phyloP scores from a whole-genome alignment of 768 basidiomycete species.

The Cubamyces lactineus region DNA sequence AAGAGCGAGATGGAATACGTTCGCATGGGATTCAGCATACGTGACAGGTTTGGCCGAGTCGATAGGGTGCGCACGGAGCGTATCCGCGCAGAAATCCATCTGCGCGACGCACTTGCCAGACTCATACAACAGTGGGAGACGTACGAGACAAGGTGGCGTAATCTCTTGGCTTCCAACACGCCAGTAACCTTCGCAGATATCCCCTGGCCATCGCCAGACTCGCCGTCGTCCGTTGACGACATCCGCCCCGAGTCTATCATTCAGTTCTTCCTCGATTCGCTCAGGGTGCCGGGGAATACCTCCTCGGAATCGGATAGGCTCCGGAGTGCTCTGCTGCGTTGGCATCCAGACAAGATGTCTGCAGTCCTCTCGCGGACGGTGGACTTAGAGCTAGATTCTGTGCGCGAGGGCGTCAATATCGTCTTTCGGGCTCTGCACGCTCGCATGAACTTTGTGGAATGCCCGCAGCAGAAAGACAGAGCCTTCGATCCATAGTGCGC shows the following conservation, averaged over 20 bases:
- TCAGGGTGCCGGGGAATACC: slow-evolving; percentile 45
- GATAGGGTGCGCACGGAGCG: slow-evolving; percentile 54
- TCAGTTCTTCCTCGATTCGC: slow-evolving; percentile 52
- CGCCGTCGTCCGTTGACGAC: slow-evolving; percentile 30
- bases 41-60: slow-evolving; percentile 51
- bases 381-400: slow-evolving; percentile 47
- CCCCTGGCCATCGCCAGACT: slow-evolving; percentile 59
- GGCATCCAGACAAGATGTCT: slow-evolving; percentile 70
- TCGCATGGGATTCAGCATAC: slow-evolving; percentile 56
- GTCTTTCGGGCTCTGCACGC: slow-evolving; percentile 38
- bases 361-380: slow-evolving; percentile 46
- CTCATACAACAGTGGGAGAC: slow-evolving; percentile 49
- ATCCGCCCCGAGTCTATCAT: slow-evolving; percentile 47
- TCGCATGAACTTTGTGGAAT: neutral
- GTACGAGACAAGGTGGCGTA: slow-evolving; percentile 58
- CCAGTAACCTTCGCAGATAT: slow-evolving; percentile 52
- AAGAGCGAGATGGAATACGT: slow-evolving; percentile 64
- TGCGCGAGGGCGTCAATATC: slow-evolving; percentile 49
- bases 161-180: slow-evolving; percentile 37
- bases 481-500: neutral
- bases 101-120: slow-evolving; percentile 46
- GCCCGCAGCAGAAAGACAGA: neutral
- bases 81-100: slow-evolving; percentile 50
- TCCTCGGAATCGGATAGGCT: slow-evolving; percentile 55
- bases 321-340: slow-evolving; percentile 62